Percentiles rank a stretch among this genome's conserved stretches.
These are phyloP conservation scores for Cutaneotrichosporon mucoides DNA, from an alignment of 1,284 basidiomycete genomes.

Conservation along the genomic window DNA sequence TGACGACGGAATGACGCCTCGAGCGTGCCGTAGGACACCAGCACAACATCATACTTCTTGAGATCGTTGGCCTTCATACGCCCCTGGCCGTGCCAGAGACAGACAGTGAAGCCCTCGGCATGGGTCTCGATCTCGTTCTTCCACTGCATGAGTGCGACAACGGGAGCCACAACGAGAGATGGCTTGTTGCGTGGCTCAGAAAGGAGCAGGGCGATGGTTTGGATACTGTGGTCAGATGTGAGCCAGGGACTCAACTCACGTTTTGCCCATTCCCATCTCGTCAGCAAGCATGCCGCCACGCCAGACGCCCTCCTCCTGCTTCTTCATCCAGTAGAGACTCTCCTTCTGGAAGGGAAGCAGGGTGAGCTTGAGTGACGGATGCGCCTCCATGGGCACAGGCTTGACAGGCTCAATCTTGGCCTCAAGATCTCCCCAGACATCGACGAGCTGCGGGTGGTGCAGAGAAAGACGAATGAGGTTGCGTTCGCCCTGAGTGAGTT, in stretches of 20 bases:
- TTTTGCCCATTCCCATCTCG: constrained; percentile 82
- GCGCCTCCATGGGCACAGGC: constrained; percentile 73
- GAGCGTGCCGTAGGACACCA: constrained; percentile 66
- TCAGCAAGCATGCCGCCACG: constrained; percentile 87
- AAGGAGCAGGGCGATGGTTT: constrained; percentile 86
- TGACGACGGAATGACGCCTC: constrained; percentile 94
- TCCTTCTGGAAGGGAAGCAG: constrained; percentile 76
- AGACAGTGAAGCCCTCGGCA: constrained; percentile 68
- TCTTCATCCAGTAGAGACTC: constrained; percentile 91
- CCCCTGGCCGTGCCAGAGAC: constrained; percentile 83
- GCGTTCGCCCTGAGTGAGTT: constrained; percentile 75
- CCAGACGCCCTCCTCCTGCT: constrained; percentile 87
- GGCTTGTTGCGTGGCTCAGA: constrained; percentile 63
- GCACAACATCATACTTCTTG: constrained; percentile 76
- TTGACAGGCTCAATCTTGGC: constrained; percentile 59
- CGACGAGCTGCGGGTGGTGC: constrained; percentile 63
- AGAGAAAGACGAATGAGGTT: constrained; percentile 61
- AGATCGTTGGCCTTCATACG: constrained; percentile 61
- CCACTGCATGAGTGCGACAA: constrained; percentile 99
- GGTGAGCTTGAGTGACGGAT: constrained; percentile 65
- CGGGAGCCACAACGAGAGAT: constrained; percentile 90
- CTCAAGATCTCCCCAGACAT: constrained; percentile 85
- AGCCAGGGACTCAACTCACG: constrained; percentile 26
- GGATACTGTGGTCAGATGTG: constrained; percentile 62
- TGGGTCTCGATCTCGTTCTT: constrained; percentile 85